Evolutionary conservation across 73 alveolate species (phyloP).

Genomic region (Uronychia binucleata): DNA sequence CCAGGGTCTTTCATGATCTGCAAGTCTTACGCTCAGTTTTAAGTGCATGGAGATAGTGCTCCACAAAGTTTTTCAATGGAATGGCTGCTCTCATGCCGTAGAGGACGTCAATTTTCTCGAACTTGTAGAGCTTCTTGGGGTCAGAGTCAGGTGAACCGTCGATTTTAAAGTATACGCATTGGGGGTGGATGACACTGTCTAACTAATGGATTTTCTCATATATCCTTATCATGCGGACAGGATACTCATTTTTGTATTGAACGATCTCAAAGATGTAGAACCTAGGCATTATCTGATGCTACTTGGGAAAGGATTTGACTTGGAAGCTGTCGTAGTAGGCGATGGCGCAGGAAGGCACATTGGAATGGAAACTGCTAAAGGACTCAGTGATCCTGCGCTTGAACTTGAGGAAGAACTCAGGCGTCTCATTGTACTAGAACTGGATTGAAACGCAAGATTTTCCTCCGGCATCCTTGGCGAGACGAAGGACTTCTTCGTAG

Average conservation of each 20-base stretch:
- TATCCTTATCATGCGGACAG: conserved; percentile 13
- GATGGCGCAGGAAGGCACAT: conserved; percentile 18
- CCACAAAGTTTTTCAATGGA: neutral
- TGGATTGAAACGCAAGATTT: conserved; percentile 4
- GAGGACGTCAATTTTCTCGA: neutral
- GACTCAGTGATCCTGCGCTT: neutral
- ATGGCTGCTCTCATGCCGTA: neutral
- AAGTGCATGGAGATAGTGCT: neutral
- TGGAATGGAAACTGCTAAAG: neutral
- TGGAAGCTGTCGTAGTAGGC: conserved; percentile 34
- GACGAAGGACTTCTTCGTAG: conserved; percentile 28
- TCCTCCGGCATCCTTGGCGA: neutral
- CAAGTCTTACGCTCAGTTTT: neutral
- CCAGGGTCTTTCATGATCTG: neutral
- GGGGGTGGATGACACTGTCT: conserved; percentile 16
- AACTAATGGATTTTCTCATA: conserved; percentile 31
- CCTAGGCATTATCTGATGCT: neutral
- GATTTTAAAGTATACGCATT: conserved; percentile 12
- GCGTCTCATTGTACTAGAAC: conserved; percentile 38
- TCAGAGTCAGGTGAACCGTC: conserved; percentile 5
- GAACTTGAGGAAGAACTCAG: conserved; percentile 29
- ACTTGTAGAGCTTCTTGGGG: neutral
- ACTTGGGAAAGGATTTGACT: conserved; percentile 33
- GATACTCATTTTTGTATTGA: conserved; percentile 23
- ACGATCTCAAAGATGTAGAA: conserved; percentile 29